Base-by-base conservation (phyloP, 1,284 basidiomycete species). In the Microbotryum silenes-acaulis region DNA sequence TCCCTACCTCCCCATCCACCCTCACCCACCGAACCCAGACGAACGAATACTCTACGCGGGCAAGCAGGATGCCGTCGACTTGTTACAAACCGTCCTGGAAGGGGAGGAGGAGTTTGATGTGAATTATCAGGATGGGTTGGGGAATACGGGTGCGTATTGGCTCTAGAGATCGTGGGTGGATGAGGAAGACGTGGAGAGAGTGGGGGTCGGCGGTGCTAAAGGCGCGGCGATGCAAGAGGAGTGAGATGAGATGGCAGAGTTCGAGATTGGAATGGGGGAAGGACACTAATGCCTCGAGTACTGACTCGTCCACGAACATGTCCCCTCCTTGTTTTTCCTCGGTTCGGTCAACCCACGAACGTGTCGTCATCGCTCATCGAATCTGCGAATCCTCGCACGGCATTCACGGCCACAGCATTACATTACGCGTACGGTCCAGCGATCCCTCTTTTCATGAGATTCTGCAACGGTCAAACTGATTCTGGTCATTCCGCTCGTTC, bases 11-110 rank as follows among this genome's bases (percentile, higher is more conserved):
- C 31, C 51, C 53, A 20, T 10, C 48, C n/a, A 5, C 16, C 25
- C n/a, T 31, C 9, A 5, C 27, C 14, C 18, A 6, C 25, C n/a
- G 6, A 27, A 27, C 7, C 7, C 70, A 90, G 88, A 88, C 73
- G 84, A 89, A 76, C 79, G 82, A 52, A 78, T 91, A 54, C 77
- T 90, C 44, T 83, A 83, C 12, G 88, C 88, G 23, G 88, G 87
- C 27, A 83, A 87, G 72, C 73, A 76, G 37, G 88, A 91, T 76
- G 85, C 88, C 74, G 84, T 85, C 70, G 86, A 86, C 8, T 73
- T 87, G 65, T 73, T 89, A 23, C 70, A 81, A 5, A 82, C 85
- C 58, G 78, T 87, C 6, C 81, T 89, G 60, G 66, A 71, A 51
- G 77, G 82, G 18, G 6, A n/a, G 4, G 64, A 62, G 20, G 37